Base-by-base conservation (phyloP, 805 yeast species). In the Ogataea naganishii region DNA sequence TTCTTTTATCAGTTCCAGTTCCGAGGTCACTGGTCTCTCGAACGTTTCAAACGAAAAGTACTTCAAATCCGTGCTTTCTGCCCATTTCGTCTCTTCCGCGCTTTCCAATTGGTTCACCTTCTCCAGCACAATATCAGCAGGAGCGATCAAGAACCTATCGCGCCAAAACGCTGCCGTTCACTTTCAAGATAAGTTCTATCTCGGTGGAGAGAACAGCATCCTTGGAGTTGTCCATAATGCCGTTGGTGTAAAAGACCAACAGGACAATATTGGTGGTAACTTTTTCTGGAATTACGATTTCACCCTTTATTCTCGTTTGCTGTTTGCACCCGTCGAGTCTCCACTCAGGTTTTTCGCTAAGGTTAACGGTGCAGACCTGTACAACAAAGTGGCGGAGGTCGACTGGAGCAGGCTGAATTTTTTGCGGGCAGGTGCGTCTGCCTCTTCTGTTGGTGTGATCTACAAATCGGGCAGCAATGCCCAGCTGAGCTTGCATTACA, bases 131-230 rank as follows among this genome's bases (percentile, higher is more conserved):
- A 44, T 64, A 4, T 67, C 66, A 26, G 58, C 69, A 23, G 95
- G 95, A 4, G 61, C 64, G 32, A 58, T 83, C 18, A 55, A 60
- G 34, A 60, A 70, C 32, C 47, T 66, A 13, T 35, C 48, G 4
- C 35, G 41, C 31, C 41, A 49, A n/a, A 40, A 43, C 6, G 35
- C 35, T 12, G 44, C 53, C 5, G 56, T 82, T 2, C 88, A 81
- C 44, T 47, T 78, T 18, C 68, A 78, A 47, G 98, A 89, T 52
- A 69, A 82, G 39, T 89, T 88, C 50, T 83, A 77, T 46, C 62
- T 82, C 26, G 94, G 96, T 12, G 96, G 95, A 0, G 70, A 76
- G 10, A 68, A 75, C 32, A 80, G 78, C 31, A 72, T 85, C 18
- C 63, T 80, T 34, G 85, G 88, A 1, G 83, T 80, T 46, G 63